Conservation (phyloP, 805 yeast species). For the Groenewaldozyma salmanticensis region DNA sequence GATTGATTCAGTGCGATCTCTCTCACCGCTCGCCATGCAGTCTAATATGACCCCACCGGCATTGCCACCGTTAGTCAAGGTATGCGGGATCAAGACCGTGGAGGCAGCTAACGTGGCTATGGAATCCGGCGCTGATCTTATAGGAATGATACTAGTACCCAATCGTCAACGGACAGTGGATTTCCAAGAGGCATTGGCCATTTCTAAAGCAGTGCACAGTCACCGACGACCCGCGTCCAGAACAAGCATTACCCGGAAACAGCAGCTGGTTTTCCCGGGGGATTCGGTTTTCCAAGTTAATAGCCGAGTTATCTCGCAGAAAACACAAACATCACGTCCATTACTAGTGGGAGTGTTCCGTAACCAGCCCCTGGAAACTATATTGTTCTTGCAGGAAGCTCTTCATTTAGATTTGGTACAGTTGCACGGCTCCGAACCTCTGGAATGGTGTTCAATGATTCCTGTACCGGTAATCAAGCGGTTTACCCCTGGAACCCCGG, state of each 20-base stretch:
- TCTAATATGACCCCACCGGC: too few species aligned
- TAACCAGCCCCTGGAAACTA: conserved; percentile 64
- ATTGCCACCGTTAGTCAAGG: conserved; percentile 45
- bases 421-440: conserved; percentile 70
- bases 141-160: conserved; percentile 88
- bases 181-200: conserved; percentile 35
- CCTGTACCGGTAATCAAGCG: conserved; percentile 63
- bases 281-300: conserved; percentile 13
- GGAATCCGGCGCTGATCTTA: conserved; percentile 57
- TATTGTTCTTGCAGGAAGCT: conserved; percentile 33
- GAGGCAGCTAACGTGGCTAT: conserved; percentile 69
- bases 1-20: too few species aligned
- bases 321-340: conserved; percentile 43
- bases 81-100: conserved; percentile 68
- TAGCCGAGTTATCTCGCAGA: conserved; percentile 7
- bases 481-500: conserved; percentile 45
- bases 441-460: conserved; percentile 32
- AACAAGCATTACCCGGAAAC: too few species aligned
- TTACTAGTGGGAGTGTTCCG: conserved; percentile 82
- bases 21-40: too few species aligned
- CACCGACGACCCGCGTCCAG: conserved; percentile 2
- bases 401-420: conserved; percentile 70
- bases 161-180: conserved; percentile 62
- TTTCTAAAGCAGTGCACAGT: conserved; percentile 30
- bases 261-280: conserved; percentile 5